These are phyloP conservation scores for Oryza punctata DNA, from an alignment of 176 grass and related monocot species.

Conservation along the genomic window DNA sequence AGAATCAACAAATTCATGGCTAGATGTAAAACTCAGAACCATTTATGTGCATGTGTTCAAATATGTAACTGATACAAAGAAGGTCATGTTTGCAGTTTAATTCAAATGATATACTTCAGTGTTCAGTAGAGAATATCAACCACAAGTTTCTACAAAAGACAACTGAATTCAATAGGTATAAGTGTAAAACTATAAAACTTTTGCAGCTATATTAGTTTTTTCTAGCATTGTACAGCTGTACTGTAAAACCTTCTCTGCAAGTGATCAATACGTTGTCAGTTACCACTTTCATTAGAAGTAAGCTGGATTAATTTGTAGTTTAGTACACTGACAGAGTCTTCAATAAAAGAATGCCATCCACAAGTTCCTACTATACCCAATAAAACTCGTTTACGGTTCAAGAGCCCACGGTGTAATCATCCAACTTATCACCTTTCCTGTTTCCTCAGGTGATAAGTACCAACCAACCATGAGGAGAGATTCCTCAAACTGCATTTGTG, in stretches of 20 bases:
- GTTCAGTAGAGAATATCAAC: neutral
- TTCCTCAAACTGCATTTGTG: neutral
- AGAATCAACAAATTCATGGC: neutral
- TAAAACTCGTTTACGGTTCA: neutral
- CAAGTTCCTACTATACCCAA: neutral
- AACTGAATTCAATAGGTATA: neutral
- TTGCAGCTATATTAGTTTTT: neutral
- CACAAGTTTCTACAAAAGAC: neutral
- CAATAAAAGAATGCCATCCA: neutral
- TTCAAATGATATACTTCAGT: neutral
- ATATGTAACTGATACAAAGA: neutral
- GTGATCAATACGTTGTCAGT: neutral
- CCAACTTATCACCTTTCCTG: neutral
- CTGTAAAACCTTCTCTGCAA: neutral
- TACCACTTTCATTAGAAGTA: neutral
- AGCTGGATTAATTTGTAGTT: neutral
- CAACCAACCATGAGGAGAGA: neutral
- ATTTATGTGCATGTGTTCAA: neutral
- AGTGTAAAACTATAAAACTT: neutral
- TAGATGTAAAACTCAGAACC: slow-evolving; percentile 2
- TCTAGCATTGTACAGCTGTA: neutral
- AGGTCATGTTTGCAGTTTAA: neutral
- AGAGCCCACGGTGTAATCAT: neutral
- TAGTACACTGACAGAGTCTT: neutral
- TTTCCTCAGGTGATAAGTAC: neutral